Evolutionary conservation across 2,329 filamentous ascomycete genomes (phyloP).

Genomic region (Sordariomycetes sp.): DNA sequence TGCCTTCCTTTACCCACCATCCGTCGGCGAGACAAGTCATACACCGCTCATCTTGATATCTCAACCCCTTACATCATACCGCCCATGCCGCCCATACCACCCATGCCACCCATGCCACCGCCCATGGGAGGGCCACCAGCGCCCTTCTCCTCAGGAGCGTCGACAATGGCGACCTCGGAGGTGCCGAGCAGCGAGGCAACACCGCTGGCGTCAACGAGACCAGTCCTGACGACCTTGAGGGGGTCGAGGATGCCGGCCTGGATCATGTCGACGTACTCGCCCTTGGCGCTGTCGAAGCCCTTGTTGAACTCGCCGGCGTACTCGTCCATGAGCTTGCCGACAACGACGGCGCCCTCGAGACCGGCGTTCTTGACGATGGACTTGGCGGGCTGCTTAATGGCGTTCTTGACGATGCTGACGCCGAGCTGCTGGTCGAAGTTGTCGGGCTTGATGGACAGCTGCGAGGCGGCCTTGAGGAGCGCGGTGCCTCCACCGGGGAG

Average conservation of each 20-base stretch:
- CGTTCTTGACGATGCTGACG: conserved; percentile 94
- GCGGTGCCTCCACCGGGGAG: conserved; percentile 97
- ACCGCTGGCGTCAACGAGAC: conserved; percentile 86
- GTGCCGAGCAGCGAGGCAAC: conserved; percentile 95
- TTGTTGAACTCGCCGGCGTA: conserved; percentile 90
- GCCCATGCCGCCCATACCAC: conserved; percentile 46
- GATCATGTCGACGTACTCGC: conserved; percentile 99
- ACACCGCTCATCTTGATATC: background rate
- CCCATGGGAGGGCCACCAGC: conserved; percentile 47
- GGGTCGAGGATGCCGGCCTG: conserved; percentile 92
- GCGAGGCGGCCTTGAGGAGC: conserved; percentile 90
- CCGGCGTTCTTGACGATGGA: conserved; percentile 98
- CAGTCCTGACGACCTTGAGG: conserved; percentile 98
- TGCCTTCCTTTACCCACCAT: background rate
- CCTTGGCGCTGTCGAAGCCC: conserved; percentile 92
- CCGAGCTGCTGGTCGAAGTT: conserved; percentile 99
- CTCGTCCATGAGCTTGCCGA: conserved; percentile 97
- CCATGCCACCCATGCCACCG: conserved; percentile 61
- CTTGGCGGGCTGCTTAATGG: conserved; percentile 89
- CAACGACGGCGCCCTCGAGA: conserved; percentile 87
- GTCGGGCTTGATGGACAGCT: conserved; percentile 74
- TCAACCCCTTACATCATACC: conserved; percentile 8
- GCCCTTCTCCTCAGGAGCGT: conserved; percentile 89
- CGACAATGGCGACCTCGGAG: conserved; percentile 95
- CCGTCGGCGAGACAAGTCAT: background rate